Base-by-base conservation (phyloP, 495 filamentous ascomycete genomes). In the Trichoderma virens region DNA sequence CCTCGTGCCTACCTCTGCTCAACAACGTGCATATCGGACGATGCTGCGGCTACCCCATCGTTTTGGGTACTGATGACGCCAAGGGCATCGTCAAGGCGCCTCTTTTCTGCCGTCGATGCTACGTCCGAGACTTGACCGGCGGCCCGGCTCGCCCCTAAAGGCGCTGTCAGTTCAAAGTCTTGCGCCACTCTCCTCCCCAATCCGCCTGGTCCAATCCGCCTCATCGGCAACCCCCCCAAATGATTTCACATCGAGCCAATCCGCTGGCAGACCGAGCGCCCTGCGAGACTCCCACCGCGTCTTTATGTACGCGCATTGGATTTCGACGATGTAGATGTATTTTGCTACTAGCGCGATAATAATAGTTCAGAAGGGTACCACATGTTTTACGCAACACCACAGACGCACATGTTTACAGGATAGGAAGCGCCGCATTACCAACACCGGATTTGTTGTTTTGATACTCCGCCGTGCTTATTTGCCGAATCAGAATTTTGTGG, bases 71-170 rank as follows among this genome's bases (percentile, higher is more conserved):
- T 56, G 20, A 56, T 56, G 51, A 56, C 25, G 51, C 51, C 51
- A 27, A 56, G 51, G n/a, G 13, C 20, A 56, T 56, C 51, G 51
- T 56, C 51, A 56, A 30, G 7, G 25, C 23, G 23, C 23, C 27
- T 28, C 9, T 56, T 9, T 56, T n/a, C 27, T 6, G 25, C 41
- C 13, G 43, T 25, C 43, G 20, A 47, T 47, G 43, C 18, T 56
- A 56, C 51, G 51, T 28, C 51, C 51, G 51, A 56, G 25, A 30
- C 51, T 56, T 28, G 51, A 56, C 51, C 51, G 51, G 23, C 51
- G 51, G 51, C 51, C 51, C 51, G 51, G 51, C 51, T 56, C 51
- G 51, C 27, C 25, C 51, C 51, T 18, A 56, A 56, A 30, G 51
- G 51, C 25, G 51, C 51, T 56, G 51, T 56, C 51, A 56, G 51